phyloP scores from a whole-genome alignment of 2,329 filamentous ascomycete species.

The Aspergillus persii region DNA sequence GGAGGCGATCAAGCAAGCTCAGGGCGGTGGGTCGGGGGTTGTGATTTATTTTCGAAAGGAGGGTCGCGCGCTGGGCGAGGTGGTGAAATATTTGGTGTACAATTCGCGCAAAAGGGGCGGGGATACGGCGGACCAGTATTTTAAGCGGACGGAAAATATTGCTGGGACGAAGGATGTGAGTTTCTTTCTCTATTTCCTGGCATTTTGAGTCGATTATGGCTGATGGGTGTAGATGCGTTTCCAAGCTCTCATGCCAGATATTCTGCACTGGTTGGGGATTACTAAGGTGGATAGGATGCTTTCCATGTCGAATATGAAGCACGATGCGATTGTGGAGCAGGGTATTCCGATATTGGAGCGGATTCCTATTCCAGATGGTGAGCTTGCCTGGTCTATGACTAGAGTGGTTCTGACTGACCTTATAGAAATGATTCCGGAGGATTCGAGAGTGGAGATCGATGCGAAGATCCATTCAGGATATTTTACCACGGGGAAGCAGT shows the following conservation, averaged over 20 bases:
- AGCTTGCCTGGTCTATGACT: background rate
- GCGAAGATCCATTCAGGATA: slow-evolving; percentile 88
- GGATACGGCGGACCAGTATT: slow-evolving; percentile 56
- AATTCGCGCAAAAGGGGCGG: slow-evolving; percentile 40
- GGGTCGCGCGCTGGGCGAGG: slow-evolving; percentile 84
- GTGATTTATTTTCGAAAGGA: slow-evolving; percentile 98
- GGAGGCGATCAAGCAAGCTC: slow-evolving; percentile 93
- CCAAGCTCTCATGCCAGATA: slow-evolving; percentile 93
- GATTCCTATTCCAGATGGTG: slow-evolving; percentile 73
- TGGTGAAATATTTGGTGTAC: slow-evolving; percentile 76
- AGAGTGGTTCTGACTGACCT: background rate
- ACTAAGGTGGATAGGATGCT: slow-evolving; percentile 96
- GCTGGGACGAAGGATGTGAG: slow-evolving; percentile 73
- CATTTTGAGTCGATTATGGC: background rate
- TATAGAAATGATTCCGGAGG: slow-evolving; percentile 77
- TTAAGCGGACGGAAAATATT: slow-evolving; percentile 93
- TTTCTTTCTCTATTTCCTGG: background rate
- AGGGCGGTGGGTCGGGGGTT: slow-evolving; percentile 83
- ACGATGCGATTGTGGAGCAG: slow-evolving; percentile 46
- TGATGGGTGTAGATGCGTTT: slow-evolving; percentile 68
- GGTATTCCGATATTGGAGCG: slow-evolving; percentile 73
- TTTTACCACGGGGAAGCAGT: slow-evolving; percentile 80
- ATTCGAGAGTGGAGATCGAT: slow-evolving; percentile 91
- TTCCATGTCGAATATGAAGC: slow-evolving; percentile 79
- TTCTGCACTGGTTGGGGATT: slow-evolving; percentile 93